A percentile compares a stretch with the other conserved stretches of the same genome.
Evolutionary conservation across 2,329 filamentous ascomycete species (phyloP).

Genomic region (Microdochium trichocladiopsis): DNA sequence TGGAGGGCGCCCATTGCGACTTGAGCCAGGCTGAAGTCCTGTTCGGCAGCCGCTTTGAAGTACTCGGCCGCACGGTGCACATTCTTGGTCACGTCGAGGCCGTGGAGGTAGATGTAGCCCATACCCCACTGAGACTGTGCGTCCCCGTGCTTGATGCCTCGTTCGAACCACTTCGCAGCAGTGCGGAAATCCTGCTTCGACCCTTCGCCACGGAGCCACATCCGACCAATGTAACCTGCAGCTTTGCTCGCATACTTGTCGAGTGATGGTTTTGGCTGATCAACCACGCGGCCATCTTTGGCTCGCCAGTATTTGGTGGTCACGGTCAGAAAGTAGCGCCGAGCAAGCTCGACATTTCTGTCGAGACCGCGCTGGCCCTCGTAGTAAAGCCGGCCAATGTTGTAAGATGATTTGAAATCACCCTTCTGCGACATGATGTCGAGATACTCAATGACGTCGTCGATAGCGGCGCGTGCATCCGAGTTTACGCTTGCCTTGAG

Average conservation of each 20-base stretch:
- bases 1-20: constrained; percentile 79
- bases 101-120: constrained; percentile 76
- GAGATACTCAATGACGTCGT: constrained; percentile 91
- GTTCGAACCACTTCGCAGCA: constrained; percentile 76
- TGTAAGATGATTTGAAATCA: constrained; percentile 80
- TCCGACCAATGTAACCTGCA: constrained; percentile 79
- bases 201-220: constrained; percentile 85
- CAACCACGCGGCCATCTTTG: constrained; percentile 65
- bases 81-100: constrained; percentile 63
- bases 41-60: constrained; percentile 73
- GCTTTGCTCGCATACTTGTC: constrained; percentile 78
- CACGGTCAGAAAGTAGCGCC: constrained; percentile 74
- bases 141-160: constrained; percentile 69
- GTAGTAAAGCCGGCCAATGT: constrained; percentile 79
- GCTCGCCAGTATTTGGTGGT: constrained; percentile 72
- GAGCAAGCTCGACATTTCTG: constrained; percentile 65
- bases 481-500: constrained; percentile 66
- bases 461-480: constrained; percentile 77
- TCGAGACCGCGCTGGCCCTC: constrained; percentile 74
- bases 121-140: constrained; percentile 78
- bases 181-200: constrained; percentile 70
- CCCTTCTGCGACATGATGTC: constrained; percentile 87
- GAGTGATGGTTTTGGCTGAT: constrained; percentile 61
- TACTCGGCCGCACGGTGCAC: constrained; percentile 64
- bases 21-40: constrained; percentile 73